Evolutionary conservation across 495 filamentous ascomycete species (phyloP).

Genomic region (Staphylotrichum tortipilum): DNA sequence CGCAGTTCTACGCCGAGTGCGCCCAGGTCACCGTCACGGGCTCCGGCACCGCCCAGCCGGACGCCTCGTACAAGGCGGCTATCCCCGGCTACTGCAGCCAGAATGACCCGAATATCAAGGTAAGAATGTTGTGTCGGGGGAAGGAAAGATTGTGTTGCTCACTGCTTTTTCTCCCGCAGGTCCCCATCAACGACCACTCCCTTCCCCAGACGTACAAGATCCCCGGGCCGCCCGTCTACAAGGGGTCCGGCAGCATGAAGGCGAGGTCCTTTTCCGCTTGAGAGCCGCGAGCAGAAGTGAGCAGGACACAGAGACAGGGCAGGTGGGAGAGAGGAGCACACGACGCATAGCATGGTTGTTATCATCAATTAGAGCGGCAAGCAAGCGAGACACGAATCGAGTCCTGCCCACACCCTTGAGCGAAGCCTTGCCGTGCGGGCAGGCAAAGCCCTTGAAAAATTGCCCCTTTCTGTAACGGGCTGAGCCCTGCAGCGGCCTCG

Average conservation of each 20-base stretch:
- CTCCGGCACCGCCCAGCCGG: constrained; percentile 35
- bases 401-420: no score
- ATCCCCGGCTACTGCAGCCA: constrained; percentile 47
- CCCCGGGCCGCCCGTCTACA: constrained; percentile 4
- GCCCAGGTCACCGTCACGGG: constrained; percentile 47
- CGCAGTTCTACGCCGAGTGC: constrained; percentile 55
- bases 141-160: neutral
- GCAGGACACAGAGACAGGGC: no score
- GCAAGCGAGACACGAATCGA: no score
- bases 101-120: constrained; percentile 44
- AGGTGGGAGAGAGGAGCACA: no score
- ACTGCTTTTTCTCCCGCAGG: neutral
- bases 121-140: constrained; percentile 14
- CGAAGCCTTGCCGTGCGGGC: no score
- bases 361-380: no score
- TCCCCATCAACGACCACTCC: constrained; percentile 7
- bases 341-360: no score
- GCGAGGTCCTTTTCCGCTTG: neutral
- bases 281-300: no score
- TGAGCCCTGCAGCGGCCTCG: no score
- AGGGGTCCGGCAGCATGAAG: neutral
- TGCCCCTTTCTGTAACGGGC: no score
- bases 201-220: constrained; percentile 4
- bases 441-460: no score
- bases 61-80: constrained; percentile 30